Conservation (phyloP, 2,329 filamentous ascomycete species). For the Hymenoscyphus salicellus region DNA sequence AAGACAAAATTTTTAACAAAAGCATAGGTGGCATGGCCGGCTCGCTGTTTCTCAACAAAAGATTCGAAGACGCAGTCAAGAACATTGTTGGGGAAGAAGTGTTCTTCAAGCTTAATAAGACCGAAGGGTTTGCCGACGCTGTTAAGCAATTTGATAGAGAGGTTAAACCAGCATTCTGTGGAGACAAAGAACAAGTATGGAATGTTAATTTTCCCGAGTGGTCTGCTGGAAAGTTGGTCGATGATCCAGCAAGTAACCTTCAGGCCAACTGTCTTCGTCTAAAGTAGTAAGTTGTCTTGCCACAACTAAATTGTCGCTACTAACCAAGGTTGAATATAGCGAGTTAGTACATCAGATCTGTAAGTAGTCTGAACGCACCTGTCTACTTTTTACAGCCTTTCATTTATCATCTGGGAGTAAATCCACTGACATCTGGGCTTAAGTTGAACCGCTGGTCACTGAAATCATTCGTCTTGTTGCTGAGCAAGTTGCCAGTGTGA, state of each 20-base stretch:
- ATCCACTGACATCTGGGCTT: not conserved
- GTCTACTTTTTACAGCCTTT: too few relatives aligned
- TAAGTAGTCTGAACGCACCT: not conserved
- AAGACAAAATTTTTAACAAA: not conserved
- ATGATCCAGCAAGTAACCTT: slow-evolving; percentile 20
- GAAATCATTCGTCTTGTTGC: slow-evolving; percentile 42
- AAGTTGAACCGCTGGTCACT: slow-evolving; percentile 39
- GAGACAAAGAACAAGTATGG: slow-evolving; percentile 29
- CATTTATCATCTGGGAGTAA: too few relatives aligned
- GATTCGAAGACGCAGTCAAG: slow-evolving; percentile 28
- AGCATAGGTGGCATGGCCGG: slow-evolving; percentile 29
- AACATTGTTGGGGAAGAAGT: slow-evolving; percentile 30
- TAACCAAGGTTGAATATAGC: not conserved
- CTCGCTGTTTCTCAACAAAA: slow-evolving; percentile 30
- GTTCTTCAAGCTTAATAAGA: slow-evolving; percentile 32
- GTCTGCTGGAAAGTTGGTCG: slow-evolving; percentile 28
- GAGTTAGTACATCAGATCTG: not conserved
- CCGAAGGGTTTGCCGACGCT: slow-evolving; percentile 30
- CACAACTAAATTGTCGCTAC: not conserved
- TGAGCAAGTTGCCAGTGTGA: slow-evolving; percentile 44
- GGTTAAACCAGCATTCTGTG: slow-evolving; percentile 32
- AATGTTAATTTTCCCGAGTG: slow-evolving; percentile 32
- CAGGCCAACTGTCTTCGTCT: not conserved
- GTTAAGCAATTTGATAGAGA: slow-evolving; percentile 34
- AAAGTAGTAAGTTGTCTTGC: slow-evolving; percentile 14